Percentiles rank a stretch among this genome's conserved stretches.
These are phyloP conservation scores for Sporothrix inflata DNA, from an alignment of 2,329 filamentous ascomycete genomes.

Conservation along the genomic window DNA sequence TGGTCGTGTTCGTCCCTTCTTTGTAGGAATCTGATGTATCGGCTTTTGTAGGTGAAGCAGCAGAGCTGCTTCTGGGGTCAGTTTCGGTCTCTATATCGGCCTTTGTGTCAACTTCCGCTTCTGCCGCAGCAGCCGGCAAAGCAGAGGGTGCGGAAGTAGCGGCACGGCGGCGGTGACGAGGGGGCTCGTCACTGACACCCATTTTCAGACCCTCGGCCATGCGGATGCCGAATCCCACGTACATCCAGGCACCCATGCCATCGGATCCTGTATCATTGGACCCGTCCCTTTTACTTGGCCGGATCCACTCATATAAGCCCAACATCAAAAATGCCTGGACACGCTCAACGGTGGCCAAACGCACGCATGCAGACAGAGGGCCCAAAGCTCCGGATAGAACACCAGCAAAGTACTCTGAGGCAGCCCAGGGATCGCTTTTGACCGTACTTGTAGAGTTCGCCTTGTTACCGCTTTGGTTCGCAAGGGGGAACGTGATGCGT, in stretches of 20 bases:
- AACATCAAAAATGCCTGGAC: slow-evolving; percentile 73
- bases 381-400: slow-evolving; percentile 58
- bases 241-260: slow-evolving; percentile 67
- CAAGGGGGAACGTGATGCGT: slow-evolving; percentile 50
- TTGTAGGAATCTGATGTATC: background rate
- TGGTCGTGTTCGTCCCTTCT: background rate
- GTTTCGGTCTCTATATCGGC: background rate
- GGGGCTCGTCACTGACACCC: slow-evolving; percentile 56
- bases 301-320: slow-evolving; percentile 72
- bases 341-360: slow-evolving; percentile 61
- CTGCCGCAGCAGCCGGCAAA: background rate
- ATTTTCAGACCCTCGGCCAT: slow-evolving; percentile 66
- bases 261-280: slow-evolving; percentile 34
- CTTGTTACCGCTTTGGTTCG: slow-evolving; percentile 41
- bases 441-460: slow-evolving; percentile 40
- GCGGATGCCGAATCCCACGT: slow-evolving; percentile 65
- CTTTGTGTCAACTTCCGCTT: background rate
- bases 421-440: slow-evolving; percentile 55
- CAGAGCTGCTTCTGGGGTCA: background rate
- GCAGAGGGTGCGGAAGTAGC: background rate
- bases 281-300: slow-evolving; percentile 48
- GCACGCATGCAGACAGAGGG: slow-evolving; percentile 52
- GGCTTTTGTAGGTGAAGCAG: background rate
- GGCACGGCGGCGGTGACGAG: slow-evolving; percentile 27
- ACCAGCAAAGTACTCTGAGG: slow-evolving; percentile 67